Evolutionary conservation across 176 grass and related monocot genomes (phyloP).

Genomic region (Triticum turgidum): DNA sequence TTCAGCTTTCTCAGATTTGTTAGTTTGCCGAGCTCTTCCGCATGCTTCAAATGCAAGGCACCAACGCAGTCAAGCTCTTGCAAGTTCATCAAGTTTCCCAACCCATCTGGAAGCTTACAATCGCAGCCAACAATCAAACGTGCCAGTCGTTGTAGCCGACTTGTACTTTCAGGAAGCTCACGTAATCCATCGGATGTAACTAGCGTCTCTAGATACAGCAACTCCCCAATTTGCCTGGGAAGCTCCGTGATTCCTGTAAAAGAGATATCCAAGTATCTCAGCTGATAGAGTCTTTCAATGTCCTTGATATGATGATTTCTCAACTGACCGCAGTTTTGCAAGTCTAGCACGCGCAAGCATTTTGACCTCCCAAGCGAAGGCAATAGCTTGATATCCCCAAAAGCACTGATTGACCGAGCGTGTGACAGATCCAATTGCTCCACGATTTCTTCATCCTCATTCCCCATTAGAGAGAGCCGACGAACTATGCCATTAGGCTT

Average conservation of each 20-base stretch:
- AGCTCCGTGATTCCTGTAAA: not conserved
- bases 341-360: constrained; percentile 1
- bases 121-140: rapidly evolving
- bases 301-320: not conserved
- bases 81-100: not conserved
- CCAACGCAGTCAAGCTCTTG: not conserved
- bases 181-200: not conserved
- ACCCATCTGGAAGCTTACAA: not conserved
- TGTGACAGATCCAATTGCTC: not conserved
- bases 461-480: constrained; percentile 1
- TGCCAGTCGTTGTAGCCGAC: not conserved
- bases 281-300: constrained; percentile 15
- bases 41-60: not conserved
- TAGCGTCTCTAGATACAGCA: constrained; percentile 10
- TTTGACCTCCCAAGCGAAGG: not conserved
- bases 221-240: not conserved
- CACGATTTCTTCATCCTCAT: not conserved
- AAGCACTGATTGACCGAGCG: not conserved
- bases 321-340: rapidly evolving
- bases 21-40: constrained; percentile 17
- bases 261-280: constrained; percentile 18
- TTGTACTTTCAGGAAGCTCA: constrained; percentile 1
- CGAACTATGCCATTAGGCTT: constrained; percentile 7
- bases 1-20: not conserved
- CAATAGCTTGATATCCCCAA: not conserved